Evolutionary conservation across 1,284 basidiomycete species (phyloP), one percentile per base, ranked within the genome.

Genomic region (Sutorius eximius): DNA sequence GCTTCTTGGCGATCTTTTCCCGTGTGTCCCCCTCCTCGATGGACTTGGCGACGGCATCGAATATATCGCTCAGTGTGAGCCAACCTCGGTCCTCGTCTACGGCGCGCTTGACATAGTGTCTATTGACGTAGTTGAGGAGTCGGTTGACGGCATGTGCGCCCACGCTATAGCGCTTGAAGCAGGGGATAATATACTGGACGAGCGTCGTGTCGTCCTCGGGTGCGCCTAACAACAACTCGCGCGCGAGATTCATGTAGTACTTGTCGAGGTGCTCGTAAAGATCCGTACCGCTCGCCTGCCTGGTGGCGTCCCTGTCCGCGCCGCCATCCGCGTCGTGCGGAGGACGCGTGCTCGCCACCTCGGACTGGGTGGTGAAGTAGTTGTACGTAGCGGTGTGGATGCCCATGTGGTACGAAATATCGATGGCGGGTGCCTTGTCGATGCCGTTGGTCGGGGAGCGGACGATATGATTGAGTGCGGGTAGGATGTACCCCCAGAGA

Each of bases 321-420:
- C 38, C 40, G 43, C 20, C 45, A 41, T 37, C 56, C 52, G 55
- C 59, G 58, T 55, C 56, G 18, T 46, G 51, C 1, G 42, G 61
- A 49, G 61, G 61, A 29, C 61, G 61, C 43, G 66, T 46, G 41
- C 71, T 73, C 48, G 72, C 64, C 50, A 71, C 69, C 62, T 85
- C 82, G 58, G 77, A 79, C 69, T 85, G 80, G 18, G 81, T 69
- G 46, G 85, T 86, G 69, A 89, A 87, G 79, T 88, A 89, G 74
- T 89, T 87, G 76, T 89, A 90, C 52, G 83, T 83, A 27, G 86
- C 85, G 22, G 87, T 87, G 70, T 89, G 86, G 44, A 90, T 85
- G 53, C 86, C 85, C 68, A 86, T 82, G 64, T 89, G 87, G 61
- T 86, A 87, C 24, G 75, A 78, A 55, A 86, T 79, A 59, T 88